Conservation (phyloP, 495 filamentous ascomycete genomes). For the Cairneyella variabilis region DNA sequence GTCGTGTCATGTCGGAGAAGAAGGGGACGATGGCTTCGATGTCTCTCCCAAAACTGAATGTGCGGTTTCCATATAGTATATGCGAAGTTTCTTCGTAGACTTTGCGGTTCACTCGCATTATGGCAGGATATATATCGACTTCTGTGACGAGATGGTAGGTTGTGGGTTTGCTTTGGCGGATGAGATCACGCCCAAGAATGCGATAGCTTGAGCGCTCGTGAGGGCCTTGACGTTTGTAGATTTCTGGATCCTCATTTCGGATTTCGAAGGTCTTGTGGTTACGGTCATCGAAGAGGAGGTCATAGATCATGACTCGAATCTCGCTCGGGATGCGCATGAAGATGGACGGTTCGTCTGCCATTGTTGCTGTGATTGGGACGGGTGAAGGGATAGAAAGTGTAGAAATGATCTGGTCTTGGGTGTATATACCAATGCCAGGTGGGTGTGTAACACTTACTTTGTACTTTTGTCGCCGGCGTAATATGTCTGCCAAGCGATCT, state of each 20-base stretch:
- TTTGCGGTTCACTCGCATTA: conserved; percentile 41
- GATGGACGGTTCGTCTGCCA: not conserved
- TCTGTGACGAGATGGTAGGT: conserved; percentile 40
- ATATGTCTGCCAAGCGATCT: no score
- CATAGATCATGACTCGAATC: conserved; percentile 53
- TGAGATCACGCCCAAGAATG: conserved; percentile 27
- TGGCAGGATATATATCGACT: conserved; percentile 36
- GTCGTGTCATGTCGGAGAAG: conserved; percentile 46
- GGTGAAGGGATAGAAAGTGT: not conserved
- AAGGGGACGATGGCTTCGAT: conserved; percentile 54
- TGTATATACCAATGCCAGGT: no score
- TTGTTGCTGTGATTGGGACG: not conserved
- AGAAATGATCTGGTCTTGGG: no score
- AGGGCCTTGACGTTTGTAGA: conserved; percentile 5
- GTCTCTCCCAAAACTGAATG: conserved; percentile 48
- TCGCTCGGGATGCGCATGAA: conserved; percentile 43
- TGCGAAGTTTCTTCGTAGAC: conserved; percentile 44
- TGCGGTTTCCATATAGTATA: conserved; percentile 46
- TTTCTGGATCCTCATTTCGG: conserved; percentile 16
- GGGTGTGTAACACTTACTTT: no score
- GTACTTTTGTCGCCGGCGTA: no score
- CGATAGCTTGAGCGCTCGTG: conserved; percentile 29
- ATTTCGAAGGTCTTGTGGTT: conserved; percentile 22
- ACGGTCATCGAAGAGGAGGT: conserved; percentile 35
- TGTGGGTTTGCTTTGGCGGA: conserved; percentile 35